Base-by-base conservation (phyloP, 2,329 filamentous ascomycete genomes). In the Fusarium sp. region DNA sequence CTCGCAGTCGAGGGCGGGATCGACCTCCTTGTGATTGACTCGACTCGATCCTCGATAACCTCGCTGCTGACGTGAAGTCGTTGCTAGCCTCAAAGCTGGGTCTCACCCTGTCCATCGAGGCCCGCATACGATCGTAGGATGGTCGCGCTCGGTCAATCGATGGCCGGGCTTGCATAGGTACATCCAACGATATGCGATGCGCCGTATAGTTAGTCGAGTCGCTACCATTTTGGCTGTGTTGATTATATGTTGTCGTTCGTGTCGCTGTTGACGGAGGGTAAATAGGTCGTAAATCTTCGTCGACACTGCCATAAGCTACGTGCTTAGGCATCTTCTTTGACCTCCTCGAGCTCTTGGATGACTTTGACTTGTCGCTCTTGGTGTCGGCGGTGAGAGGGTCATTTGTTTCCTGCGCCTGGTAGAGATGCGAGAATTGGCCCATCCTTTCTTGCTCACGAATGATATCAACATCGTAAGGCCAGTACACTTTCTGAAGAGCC, bases 381-480 rank as follows among this genome's bases (percentile, higher is more conserved):
- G 70, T 73, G 41, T 78, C 78, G n/a, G 71, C 74, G 18, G 87
- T 89, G 45, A 76, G 78, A 35, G 72, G 79, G 55, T 77, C 82
- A 7, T 57, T 65, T 6, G 67, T 49, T 56, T 84, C 84, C 14
- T 74, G 77, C 17, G 78, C 73, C 18, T 75, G 77, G 77, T 84
- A 75, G 53, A 95, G 85, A 76, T 94, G 89, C 72, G 92, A 90
- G 80, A 97, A 98, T 77, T 91, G 91, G 73, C 96, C 96, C 82
- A 91, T 86, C 32, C 89, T 89, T 67, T 97, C 90, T 83, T 98
- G 94, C 81, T 99, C 96, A 50, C 96, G 93, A 77, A 99, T 91
- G 71, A 99, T 97, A 80, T 99, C 96, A 64, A 98, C 91, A 77
- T 99, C 96, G 73, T 92, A 91, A 7, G 96, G 96, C 81, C 92